These are phyloP conservation scores for Dactylorhiza incarnata DNA, from an alignment of 106 monocot species.

Conservation along the genomic window DNA sequence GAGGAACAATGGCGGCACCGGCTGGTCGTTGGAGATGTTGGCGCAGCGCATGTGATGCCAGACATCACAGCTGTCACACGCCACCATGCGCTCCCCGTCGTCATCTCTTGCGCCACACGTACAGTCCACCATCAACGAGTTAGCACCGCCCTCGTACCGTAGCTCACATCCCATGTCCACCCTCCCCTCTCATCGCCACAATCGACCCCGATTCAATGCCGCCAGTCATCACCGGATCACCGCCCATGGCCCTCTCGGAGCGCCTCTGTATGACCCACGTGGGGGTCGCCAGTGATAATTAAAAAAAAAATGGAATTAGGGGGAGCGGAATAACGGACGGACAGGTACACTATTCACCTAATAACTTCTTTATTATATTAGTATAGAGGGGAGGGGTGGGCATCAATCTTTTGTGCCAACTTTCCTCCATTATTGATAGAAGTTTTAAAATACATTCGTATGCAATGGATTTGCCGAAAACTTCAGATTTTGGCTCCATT, in stretches of 20 bases:
- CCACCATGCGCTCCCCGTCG: constrained; percentile 97
- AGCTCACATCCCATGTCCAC: constrained; percentile 23
- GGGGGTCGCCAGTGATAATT: not conserved
- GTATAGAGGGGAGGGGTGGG: too few species aligned
- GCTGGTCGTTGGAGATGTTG: constrained; percentile 53
- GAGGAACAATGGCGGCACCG: constrained; percentile 66
- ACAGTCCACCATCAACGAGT: constrained; percentile 65
- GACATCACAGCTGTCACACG: constrained; percentile 79
- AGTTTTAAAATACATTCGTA: too few species aligned
- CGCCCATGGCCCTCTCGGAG: constrained; percentile 36
- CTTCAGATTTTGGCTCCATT: too few species aligned
- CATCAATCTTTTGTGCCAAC: too few species aligned
- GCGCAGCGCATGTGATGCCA: constrained; percentile 94
- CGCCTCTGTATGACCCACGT: constrained; percentile 4
- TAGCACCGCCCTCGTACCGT: constrained; percentile 61
- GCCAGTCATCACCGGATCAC: constrained; percentile 68
- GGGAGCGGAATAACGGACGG: too few species aligned
- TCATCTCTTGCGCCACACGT: constrained; percentile 78
- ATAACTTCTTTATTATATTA: too few species aligned
- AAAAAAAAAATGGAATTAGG: too few species aligned
- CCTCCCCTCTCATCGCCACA: constrained; percentile 43
- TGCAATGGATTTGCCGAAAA: too few species aligned
- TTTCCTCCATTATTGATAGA: too few species aligned
- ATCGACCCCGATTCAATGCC: constrained; percentile 62
- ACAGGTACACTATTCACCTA: too few species aligned